These are phyloP conservation scores for Puccinia horiana DNA, from an alignment of 1,284 basidiomycete species.

Conservation along the genomic window DNA sequence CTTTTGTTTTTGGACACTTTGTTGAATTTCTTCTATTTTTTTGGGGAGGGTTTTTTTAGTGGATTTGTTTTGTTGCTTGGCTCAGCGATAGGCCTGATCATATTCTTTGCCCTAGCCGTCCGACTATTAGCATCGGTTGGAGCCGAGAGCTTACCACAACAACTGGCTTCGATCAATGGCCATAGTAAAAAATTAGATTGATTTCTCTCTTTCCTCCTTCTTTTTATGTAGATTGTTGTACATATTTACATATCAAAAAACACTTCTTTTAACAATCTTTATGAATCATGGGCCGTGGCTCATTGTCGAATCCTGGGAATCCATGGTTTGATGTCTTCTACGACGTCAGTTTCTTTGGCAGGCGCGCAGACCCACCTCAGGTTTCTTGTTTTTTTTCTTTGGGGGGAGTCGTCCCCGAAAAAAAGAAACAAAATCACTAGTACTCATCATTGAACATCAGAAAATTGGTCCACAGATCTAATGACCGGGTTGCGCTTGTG, in stretches of 20 bases:
- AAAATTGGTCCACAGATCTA: too few species aligned
- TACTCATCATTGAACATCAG: too few species aligned
- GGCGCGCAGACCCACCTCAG: too few species aligned
- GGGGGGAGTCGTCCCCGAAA: too few species aligned
- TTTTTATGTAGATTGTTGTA: neutral
- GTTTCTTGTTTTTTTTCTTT: too few species aligned
- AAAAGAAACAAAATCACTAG: too few species aligned
- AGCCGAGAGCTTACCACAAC: slow-evolving; percentile 22
- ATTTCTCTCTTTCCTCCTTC: neutral
- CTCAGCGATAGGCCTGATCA: slow-evolving; percentile 8
- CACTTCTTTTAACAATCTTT: neutral
- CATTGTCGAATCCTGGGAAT: too few species aligned
- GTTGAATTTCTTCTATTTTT: neutral
- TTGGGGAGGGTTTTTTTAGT: neutral
- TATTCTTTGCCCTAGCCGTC: slow-evolving; percentile 24
- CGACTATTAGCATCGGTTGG: slow-evolving; percentile 14
- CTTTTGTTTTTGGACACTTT: neutral
- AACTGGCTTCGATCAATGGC: slow-evolving; percentile 21
- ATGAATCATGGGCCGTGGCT: too few species aligned
- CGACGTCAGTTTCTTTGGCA: too few species aligned
- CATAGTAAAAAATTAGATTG: slow-evolving; percentile 28
- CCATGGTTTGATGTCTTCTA: too few species aligned
- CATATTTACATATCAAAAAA: too few species aligned
- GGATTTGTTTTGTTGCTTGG: slow-evolving; percentile 29
- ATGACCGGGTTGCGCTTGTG: too few species aligned